A percentile compares a stretch with the other conserved stretches of the same genome.
phyloP scores from a whole-genome alignment of 768 basidiomycete species.

The Xerocomellus dryophilus region DNA sequence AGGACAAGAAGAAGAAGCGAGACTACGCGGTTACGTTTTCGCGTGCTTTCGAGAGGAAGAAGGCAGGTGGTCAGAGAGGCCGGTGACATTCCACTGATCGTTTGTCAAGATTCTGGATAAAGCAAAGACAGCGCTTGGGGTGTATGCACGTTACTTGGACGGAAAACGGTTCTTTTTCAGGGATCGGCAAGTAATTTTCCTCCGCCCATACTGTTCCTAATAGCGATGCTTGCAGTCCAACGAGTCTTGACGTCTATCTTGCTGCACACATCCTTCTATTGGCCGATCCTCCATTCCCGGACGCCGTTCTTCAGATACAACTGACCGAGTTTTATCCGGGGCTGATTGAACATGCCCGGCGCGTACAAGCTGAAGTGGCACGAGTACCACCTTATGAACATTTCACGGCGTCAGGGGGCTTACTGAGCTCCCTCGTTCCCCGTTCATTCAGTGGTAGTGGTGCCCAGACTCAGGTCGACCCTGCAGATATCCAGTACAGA shows the following conservation, averaged over 20 bases:
- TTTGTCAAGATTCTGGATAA: constrained; percentile 55
- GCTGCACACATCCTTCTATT: constrained; percentile 69
- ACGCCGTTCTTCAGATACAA: constrained; percentile 54
- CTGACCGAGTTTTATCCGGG: constrained; percentile 54
- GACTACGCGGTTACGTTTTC: constrained; percentile 41
- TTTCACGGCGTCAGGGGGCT: constrained; percentile 17
- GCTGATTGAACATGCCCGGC: constrained; percentile 56
- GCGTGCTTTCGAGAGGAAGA: constrained; percentile 61
- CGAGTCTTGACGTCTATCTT: constrained; percentile 60
- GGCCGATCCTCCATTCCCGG: constrained; percentile 55
- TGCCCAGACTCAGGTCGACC: constrained; percentile 21
- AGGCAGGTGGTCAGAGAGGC: constrained; percentile 32
- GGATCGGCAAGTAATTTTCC: constrained; percentile 39
- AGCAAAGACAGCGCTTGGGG: constrained; percentile 52
- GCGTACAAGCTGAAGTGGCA: constrained; percentile 39
- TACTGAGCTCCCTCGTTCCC: constrained; percentile 40
- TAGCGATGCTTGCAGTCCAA: constrained; percentile 41
- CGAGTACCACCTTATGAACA: constrained; percentile 26
- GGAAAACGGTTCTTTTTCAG: constrained; percentile 50
- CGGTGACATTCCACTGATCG: constrained; percentile 2
- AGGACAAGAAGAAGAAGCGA: constrained; percentile 32
- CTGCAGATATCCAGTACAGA: constrained; percentile 46
- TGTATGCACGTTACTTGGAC: constrained; percentile 55
- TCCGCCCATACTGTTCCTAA: neutral
- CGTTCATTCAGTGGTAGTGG: constrained; percentile 20